phyloP scores from a whole-genome alignment of 345 rosid species.

The Bruguiera sexangula region DNA sequence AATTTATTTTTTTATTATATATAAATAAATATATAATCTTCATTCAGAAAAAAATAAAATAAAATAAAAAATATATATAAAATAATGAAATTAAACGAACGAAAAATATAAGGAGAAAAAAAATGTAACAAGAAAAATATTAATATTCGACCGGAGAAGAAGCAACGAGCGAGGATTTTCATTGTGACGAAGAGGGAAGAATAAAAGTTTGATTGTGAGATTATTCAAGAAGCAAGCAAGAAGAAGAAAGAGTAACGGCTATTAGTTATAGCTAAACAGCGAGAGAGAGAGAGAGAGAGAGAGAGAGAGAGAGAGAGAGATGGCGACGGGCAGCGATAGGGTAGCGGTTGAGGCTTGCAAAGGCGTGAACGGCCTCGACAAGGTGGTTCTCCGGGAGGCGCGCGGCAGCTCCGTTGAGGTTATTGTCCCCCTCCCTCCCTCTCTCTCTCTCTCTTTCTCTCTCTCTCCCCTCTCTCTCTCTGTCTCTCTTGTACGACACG shows the following conservation, averaged over 20 bases:
- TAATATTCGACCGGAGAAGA: not conserved
- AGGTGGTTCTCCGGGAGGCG: constrained; percentile 64
- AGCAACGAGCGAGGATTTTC: no score
- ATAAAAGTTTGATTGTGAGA: no score
- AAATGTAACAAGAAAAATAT: not conserved
- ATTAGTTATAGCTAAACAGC: not conserved
- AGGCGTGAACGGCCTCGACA: constrained; percentile 76
- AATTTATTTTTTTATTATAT: no score
- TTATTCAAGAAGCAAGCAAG: not conserved
- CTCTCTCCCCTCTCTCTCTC: not conserved
- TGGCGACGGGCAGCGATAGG: constrained; percentile 19
- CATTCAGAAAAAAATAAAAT: no score
- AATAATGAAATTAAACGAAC: not conserved
- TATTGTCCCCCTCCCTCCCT: not conserved
- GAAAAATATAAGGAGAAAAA: not conserved
- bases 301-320: not conserved
- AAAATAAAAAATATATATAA: not conserved
- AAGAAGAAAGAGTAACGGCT: not conserved
- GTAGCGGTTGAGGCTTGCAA: constrained; percentile 40
- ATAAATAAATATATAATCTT: no score
- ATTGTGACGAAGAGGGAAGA: no score
- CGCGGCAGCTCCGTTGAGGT: constrained; percentile 83
- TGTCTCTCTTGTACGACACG: no score
- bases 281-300: constrained; percentile 3
- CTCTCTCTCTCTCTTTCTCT: not conserved